phyloP scores from a whole-genome alignment of 192 early-diverging fungal species.

The Radiomyces spectabilis region DNA sequence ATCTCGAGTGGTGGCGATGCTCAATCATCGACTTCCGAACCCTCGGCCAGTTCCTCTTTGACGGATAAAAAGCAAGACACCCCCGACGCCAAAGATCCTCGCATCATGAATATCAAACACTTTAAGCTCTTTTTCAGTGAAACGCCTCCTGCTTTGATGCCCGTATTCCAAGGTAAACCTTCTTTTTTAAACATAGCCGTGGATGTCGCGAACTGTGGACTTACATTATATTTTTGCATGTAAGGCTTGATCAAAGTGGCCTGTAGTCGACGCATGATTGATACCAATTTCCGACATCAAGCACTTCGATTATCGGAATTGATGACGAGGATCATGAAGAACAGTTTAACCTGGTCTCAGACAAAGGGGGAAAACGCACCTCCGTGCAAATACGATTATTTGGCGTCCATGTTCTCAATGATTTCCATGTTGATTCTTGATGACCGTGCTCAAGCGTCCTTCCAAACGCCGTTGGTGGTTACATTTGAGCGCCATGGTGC shows the following conservation, averaged over 20 bases:
- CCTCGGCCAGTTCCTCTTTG: background rate
- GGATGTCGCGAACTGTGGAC: too few relatives aligned
- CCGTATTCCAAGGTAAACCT: constrained; percentile 62
- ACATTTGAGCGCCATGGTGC: constrained; percentile 55
- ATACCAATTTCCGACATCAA: constrained; percentile 35
- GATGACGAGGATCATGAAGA: constrained; percentile 44
- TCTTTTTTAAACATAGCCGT: too few relatives aligned
- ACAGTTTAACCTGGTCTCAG: constrained; percentile 36
- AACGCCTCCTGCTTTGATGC: constrained; percentile 53
- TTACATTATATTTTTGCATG: background rate
- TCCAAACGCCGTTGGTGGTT: constrained; percentile 56
- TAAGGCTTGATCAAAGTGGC: constrained; percentile 54
- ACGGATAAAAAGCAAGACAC: constrained; percentile 14
- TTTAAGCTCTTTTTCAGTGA: constrained; percentile 60
- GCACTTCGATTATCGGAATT: constrained; percentile 53
- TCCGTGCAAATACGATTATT: constrained; percentile 44
- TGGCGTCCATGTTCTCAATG: constrained; percentile 45
- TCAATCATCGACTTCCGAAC: background rate
- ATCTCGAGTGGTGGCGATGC: constrained; percentile 13
- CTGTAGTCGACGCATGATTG: constrained; percentile 44
- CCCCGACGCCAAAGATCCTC: constrained; percentile 36
- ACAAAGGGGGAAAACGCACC: constrained; percentile 5
- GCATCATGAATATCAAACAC: constrained; percentile 57
- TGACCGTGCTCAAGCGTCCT: constrained; percentile 43
- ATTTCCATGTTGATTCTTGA: constrained; percentile 51